These are phyloP conservation scores for Xylaria sp. DNA, from an alignment of 2,329 filamentous ascomycete species.

Conservation along the genomic window DNA sequence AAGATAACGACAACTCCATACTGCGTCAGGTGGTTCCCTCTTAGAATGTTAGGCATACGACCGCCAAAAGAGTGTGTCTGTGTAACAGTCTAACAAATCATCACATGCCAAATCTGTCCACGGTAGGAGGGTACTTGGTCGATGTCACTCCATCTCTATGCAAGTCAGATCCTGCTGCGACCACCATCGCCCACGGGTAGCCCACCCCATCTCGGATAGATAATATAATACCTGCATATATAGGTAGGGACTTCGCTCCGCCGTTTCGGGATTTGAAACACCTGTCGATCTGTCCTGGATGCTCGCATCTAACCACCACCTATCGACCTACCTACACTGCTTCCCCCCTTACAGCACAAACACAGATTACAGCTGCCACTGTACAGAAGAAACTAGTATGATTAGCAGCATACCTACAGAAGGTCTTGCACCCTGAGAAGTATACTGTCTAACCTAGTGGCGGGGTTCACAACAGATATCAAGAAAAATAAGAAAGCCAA, in stretches of 20 bases:
- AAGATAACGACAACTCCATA: not conserved
- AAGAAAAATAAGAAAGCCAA: constrained; percentile 14
- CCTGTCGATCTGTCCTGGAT: constrained; percentile 4
- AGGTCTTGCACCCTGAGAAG: not conserved
- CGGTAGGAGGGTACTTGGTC: constrained; percentile 4
- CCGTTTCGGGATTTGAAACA: constrained; percentile 38
- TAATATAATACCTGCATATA: constrained; percentile 31
- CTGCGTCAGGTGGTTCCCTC: constrained; percentile 5
- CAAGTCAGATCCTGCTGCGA: constrained; percentile 30
- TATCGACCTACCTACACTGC: constrained; percentile 1
- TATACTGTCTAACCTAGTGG: not conserved
- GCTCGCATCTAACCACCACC: not conserved
- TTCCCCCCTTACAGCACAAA: not conserved
- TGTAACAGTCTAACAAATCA: constrained; percentile 20
- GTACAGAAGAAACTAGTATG: not conserved
- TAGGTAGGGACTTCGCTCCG: constrained; percentile 30
- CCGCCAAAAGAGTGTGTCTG: not conserved
- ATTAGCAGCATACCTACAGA: not conserved
- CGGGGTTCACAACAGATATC: not conserved
- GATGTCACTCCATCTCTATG: constrained; percentile 16
- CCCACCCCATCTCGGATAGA: not conserved
- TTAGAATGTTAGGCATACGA: not conserved
- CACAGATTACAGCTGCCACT: constrained; percentile 1
- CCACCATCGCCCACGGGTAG: not conserved
- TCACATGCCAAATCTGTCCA: constrained; percentile 26